Conservation (phyloP, 768 basidiomycete species). For the Tulasnella sp. region DNA sequence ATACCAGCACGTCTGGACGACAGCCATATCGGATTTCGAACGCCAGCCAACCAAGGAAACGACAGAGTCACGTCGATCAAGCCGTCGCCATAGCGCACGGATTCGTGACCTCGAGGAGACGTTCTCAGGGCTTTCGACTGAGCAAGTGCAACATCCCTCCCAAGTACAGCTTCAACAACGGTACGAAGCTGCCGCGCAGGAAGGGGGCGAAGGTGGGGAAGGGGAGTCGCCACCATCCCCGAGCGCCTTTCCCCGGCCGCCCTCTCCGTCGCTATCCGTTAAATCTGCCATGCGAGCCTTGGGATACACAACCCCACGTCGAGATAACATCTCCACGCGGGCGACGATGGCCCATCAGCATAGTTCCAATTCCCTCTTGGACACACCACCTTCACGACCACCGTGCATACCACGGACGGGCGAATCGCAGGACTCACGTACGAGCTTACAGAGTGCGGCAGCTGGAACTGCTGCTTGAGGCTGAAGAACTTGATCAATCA, state of each 20-base stretch:
- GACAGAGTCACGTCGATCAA: neutral
- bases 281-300: neutral
- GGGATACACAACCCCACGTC: slow-evolving; percentile 1
- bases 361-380: slow-evolving; percentile 2
- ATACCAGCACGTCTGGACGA: neutral
- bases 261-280: slow-evolving; percentile 7
- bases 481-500: too few species aligned
- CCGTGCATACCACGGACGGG: too few species aligned
- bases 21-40: slow-evolving; percentile 8
- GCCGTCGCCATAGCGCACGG: neutral
- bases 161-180: slow-evolving; percentile 1
- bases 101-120: neutral
- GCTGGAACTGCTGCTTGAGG: too few species aligned
- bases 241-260: neutral
- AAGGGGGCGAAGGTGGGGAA: too few species aligned
- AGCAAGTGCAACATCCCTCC: too few species aligned
- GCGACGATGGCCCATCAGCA: neutral
- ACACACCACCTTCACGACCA: neutral
- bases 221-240: too few species aligned
- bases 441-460: too few species aligned
- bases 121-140: neutral
- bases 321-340: neutral
- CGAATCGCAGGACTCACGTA: too few species aligned
- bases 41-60: neutral
- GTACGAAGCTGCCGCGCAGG: neutral